These are phyloP conservation scores for Chlamydomonas urium DNA, from an alignment of 139 green algal genomes.

Conservation along the genomic window DNA sequence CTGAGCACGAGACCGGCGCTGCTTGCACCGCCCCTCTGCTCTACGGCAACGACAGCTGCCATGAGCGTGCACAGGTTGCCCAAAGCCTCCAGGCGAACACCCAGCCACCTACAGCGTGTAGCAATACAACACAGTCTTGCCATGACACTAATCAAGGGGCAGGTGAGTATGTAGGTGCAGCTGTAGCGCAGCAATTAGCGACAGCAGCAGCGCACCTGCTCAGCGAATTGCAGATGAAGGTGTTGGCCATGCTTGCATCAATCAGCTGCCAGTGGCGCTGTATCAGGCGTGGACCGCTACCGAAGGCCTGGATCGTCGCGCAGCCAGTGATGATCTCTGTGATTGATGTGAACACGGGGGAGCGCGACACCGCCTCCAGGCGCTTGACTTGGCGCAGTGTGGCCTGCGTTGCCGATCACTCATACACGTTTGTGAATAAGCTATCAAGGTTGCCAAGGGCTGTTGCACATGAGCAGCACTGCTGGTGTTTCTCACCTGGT, in stretches of 20 bases:
- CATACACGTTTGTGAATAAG: too few relatives aligned
- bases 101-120: constrained; percentile 65
- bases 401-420: too few relatives aligned
- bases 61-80: constrained; percentile 49
- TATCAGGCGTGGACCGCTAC: constrained; percentile 33
- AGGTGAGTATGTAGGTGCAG: too few relatives aligned
- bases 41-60: constrained; percentile 56
- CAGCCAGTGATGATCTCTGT: constrained; percentile 69
- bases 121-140: too few relatives aligned
- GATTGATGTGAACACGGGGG: constrained; percentile 71
- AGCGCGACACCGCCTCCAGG: constrained; percentile 71
- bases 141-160: too few relatives aligned
- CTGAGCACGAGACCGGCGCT: constrained; percentile 50
- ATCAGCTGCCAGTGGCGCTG: constrained; percentile 32
- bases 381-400: constrained; percentile 70
- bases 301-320: constrained; percentile 63
- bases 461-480: constrained; percentile 1
- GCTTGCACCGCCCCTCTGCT: constrained; percentile 46
- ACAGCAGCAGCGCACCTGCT: too few relatives aligned
- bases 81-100: constrained; percentile 62
- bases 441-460: too few relatives aligned
- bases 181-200: too few relatives aligned
- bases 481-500: constrained; percentile 28
- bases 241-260: constrained; percentile 41
- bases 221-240: constrained; percentile 38